Conservation (phyloP, 305 asterid genomes). For the Salvia sclarea region DNA sequence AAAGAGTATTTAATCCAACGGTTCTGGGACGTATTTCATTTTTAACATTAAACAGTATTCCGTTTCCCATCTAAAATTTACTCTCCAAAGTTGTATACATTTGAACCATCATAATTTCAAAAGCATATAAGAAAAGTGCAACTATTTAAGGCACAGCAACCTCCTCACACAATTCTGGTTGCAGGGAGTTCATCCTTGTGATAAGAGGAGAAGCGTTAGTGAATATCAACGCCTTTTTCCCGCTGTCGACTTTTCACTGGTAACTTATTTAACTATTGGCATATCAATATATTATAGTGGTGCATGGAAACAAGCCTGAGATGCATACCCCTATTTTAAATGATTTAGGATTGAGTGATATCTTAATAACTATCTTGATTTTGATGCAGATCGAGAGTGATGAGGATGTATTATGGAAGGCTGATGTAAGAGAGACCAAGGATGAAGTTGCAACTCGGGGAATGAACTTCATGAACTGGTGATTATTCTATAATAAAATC, state of each 20-base stretch:
- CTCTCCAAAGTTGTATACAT: neutral
- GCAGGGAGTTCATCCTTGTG: conserved; percentile 98
- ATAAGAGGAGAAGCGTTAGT: conserved; percentile 79
- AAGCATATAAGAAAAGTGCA: neutral
- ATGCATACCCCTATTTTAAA: conserved; percentile 12
- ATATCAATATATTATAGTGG: neutral
- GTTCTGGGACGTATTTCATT: neutral
- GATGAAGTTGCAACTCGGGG: conserved; percentile 82
- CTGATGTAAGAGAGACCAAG: conserved; percentile 81
- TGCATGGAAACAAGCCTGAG: conserved; percentile 15
- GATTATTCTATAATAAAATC: conserved; percentile 30
- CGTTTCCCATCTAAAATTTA: neutral
- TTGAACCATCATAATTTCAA: neutral
- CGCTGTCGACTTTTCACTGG: conserved; percentile 84
- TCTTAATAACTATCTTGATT: conserved; percentile 29
- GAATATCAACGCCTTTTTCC: conserved; percentile 83
- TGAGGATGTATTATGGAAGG: conserved; percentile 78
- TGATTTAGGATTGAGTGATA: conserved; percentile 16
- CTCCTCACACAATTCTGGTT: conserved; percentile 24
- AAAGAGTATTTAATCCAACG: neutral
- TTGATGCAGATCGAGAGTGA: conserved; percentile 77
- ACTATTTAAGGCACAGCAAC: neutral
- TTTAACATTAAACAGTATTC: neutral
- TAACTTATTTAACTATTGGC: conserved; percentile 33
- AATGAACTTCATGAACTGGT: conserved; percentile 75